Conservation (phyloP, 208 protist species). For the Acanthamoeba divionensis region DNA sequence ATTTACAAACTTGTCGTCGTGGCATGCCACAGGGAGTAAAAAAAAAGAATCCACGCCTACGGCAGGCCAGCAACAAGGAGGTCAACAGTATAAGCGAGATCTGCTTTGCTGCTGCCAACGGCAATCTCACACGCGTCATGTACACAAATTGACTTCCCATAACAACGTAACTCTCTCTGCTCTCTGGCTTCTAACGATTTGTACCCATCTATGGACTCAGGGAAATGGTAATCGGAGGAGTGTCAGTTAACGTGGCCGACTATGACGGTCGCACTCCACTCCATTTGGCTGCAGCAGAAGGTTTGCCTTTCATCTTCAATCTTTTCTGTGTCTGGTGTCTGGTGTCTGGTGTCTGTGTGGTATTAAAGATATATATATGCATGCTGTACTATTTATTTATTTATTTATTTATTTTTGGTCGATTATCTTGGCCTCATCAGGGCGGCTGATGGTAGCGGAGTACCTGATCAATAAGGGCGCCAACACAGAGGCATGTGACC, state of each 20-base stretch:
- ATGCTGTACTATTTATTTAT: too few species aligned
- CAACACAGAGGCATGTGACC: conserved; percentile 28
- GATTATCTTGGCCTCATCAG: not conserved
- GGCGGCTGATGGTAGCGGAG: conserved; percentile 17
- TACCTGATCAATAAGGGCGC: conserved; percentile 44
- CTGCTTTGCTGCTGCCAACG: conserved; percentile 14
- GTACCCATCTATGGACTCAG: not conserved
- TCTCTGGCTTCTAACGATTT: not conserved
- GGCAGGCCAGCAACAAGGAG: conserved; percentile 27
- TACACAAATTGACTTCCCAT: not conserved
- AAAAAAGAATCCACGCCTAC: conserved; percentile 39
- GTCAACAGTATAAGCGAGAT: conserved; percentile 29
- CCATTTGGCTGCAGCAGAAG: conserved; percentile 51
- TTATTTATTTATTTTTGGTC: not conserved
- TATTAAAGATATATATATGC: too few species aligned
- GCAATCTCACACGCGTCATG: conserved; percentile 32
- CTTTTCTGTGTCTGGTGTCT: not conserved
- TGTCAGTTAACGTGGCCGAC: conserved; percentile 48
- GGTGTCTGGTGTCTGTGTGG: not conserved
- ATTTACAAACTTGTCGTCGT: too few species aligned
- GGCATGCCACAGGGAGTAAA: not conserved
- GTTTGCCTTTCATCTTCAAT: not conserved
- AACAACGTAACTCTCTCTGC: not conserved
- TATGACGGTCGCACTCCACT: conserved; percentile 57
- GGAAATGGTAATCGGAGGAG: not conserved